Conservation (phyloP, 1,284 basidiomycete species). For the Exsudoporus floridanus region DNA sequence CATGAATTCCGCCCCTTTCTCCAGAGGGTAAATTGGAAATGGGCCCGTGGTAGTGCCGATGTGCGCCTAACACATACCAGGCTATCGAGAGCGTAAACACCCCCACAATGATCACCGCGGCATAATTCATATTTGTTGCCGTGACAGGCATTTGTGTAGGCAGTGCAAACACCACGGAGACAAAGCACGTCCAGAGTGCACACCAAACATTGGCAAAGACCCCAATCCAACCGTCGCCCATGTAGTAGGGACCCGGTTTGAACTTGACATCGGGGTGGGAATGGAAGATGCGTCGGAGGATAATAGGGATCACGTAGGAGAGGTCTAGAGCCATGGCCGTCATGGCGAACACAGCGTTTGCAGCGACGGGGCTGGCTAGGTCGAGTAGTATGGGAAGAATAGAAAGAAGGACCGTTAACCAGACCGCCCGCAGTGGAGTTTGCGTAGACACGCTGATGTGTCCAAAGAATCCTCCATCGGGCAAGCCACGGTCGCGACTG, state of each 20-base stretch:
- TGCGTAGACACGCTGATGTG: conserved; percentile 61
- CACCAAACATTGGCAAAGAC: conserved; percentile 65
- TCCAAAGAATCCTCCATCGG: conserved; percentile 81
- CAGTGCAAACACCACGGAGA: conserved; percentile 70
- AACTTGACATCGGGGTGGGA: conserved; percentile 84
- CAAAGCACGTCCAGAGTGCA: conserved; percentile 68
- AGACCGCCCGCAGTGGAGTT: conserved; percentile 84
- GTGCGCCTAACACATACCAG: conserved; percentile 29
- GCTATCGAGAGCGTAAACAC: conserved; percentile 28
- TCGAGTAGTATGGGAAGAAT: conserved; percentile 75
- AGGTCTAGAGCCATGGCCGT: conserved; percentile 73
- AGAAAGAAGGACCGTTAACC: conserved; percentile 69
- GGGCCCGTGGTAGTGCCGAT: conserved; percentile 32
- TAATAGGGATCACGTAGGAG: conserved; percentile 75
- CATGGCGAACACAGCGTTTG: conserved; percentile 81
- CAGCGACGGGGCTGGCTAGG: conserved; percentile 76
- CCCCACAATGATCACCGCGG: conserved; percentile 42
- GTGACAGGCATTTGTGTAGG: conserved; percentile 74
- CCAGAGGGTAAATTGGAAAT: conserved; percentile 23
- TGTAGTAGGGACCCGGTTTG: conserved; percentile 87
- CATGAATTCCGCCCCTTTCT: neutral
- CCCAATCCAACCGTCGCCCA: conserved; percentile 73
- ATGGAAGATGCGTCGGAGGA: conserved; percentile 67
- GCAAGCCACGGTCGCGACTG: conserved; percentile 80
- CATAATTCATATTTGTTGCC: conserved; percentile 75